These are phyloP conservation scores for Aspergillus homomorphus DNA, from an alignment of 495 filamentous ascomycete species.

Conservation along the genomic window DNA sequence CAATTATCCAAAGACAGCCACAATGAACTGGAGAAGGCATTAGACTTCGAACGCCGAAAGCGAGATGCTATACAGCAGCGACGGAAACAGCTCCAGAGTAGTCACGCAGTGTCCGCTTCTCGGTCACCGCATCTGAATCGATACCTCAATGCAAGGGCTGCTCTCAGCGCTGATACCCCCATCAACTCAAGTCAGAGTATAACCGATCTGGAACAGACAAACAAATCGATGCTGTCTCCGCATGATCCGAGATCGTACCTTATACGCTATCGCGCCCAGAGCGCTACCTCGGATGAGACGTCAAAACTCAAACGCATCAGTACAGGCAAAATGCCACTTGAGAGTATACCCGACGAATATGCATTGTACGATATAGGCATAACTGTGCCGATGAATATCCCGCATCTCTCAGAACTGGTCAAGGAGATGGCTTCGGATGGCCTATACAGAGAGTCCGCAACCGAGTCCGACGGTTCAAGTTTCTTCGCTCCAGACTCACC, in stretches of 20 bases:
- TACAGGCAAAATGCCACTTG: constrained; percentile 32
- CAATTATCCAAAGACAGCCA: constrained; percentile 15
- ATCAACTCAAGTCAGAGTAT: background rate
- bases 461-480: constrained; percentile 2
- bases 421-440: constrained; percentile 11
- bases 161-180: constrained; percentile 21
- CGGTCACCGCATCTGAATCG: constrained; percentile 36
- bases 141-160: constrained; percentile 39
- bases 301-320: constrained; percentile 23
- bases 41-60: constrained; percentile 45
- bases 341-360: constrained; percentile 33
- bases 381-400: constrained; percentile 10
- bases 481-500: background rate
- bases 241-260: constrained; percentile 41
- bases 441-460: constrained; percentile 22
- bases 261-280: constrained; percentile 24
- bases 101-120: constrained; percentile 3
- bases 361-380: constrained; percentile 28
- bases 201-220: background rate
- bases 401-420: constrained; percentile 6
- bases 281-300: background rate
- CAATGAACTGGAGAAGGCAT: constrained; percentile 32
- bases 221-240: constrained; percentile 10
- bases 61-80: constrained; percentile 33
- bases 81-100: constrained; percentile 20